Evolutionary conservation across 768 basidiomycete genomes (phyloP).

Genomic region (Pleurotus sapidus): DNA sequence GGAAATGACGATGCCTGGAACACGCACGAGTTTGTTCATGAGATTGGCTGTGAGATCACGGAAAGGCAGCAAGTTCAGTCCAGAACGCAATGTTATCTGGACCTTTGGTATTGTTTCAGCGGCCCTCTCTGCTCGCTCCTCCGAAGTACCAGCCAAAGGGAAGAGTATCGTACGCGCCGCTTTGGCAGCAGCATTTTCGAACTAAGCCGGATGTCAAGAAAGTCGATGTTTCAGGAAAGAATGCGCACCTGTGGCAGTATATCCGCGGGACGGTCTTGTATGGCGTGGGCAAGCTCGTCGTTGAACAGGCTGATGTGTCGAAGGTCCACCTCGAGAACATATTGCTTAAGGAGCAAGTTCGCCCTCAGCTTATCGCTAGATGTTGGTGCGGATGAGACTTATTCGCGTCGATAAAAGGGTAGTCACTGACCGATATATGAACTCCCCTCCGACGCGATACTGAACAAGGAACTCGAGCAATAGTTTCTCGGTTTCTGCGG

Average conservation of each 20-base stretch:
- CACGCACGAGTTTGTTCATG: conserved; percentile 93
- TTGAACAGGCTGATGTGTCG: conserved; percentile 79
- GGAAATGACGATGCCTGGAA: conserved; percentile 98
- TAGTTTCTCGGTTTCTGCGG: conserved; percentile 77
- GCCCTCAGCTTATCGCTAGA: conserved; percentile 81
- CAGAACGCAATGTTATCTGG: conserved; percentile 87
- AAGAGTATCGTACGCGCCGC: conserved; percentile 82
- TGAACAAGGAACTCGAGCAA: conserved; percentile 84
- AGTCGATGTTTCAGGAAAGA: neutral
- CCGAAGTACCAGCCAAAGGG: conserved; percentile 61
- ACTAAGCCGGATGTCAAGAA: conserved; percentile 41
- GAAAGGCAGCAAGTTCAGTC: conserved; percentile 90
- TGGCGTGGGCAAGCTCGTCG: conserved; percentile 88
- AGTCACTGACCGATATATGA: conserved; percentile 76
- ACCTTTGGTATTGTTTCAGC: conserved; percentile 55
- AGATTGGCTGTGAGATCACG: conserved; percentile 91
- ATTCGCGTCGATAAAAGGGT: neutral
- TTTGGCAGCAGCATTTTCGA: conserved; percentile 87
- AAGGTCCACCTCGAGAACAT: conserved; percentile 84
- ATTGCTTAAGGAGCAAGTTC: conserved; percentile 86
- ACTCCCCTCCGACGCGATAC: conserved; percentile 87
- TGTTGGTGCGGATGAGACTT: conserved; percentile 15
- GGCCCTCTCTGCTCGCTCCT: conserved; percentile 37
- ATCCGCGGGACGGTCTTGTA: conserved; percentile 89
- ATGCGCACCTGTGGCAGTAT: conserved; percentile 76